A percentile compares a stretch with the other conserved stretches of the same genome.
Conservation (phyloP, 139 green algal genomes). For the Coccomyxa sp. region DNA sequence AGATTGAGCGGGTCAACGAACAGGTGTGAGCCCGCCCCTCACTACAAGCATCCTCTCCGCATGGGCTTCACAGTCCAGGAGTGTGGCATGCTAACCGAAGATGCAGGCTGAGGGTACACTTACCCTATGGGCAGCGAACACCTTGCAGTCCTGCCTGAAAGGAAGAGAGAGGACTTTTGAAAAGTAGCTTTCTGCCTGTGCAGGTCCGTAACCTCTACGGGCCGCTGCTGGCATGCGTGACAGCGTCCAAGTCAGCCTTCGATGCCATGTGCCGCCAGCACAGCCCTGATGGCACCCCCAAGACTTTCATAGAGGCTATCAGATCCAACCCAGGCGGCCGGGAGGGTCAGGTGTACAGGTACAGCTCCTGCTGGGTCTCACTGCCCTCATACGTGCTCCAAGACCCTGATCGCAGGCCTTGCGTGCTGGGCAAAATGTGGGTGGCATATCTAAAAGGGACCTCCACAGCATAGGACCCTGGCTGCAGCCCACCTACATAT, state of each 20-base stretch:
- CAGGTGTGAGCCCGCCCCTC: constrained; percentile 45
- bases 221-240: constrained; percentile 77
- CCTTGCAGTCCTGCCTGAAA: not conserved
- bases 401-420: too few species aligned
- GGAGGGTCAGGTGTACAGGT: constrained; percentile 63
- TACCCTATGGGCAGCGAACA: not conserved
- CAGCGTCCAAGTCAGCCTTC: constrained; percentile 69
- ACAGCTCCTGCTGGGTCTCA: not conserved
- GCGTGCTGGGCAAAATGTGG: too few species aligned
- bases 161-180: not conserved
- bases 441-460: too few species aligned
- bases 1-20: constrained; percentile 82
- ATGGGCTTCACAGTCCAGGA: not conserved
- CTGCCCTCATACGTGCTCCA: too few species aligned
- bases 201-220: constrained; percentile 71
- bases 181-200: not conserved
- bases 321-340: constrained; percentile 44
- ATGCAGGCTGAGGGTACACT: not conserved
- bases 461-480: too few species aligned
- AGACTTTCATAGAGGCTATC: constrained; percentile 49
- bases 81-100: not conserved
- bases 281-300: constrained; percentile 55
- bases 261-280: constrained; percentile 78
- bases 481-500: too few species aligned
- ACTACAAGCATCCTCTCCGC: not conserved